Evolutionary conservation across 2,329 filamentous ascomycete genomes (phyloP).

Genomic region (Calonectria pteridis): DNA sequence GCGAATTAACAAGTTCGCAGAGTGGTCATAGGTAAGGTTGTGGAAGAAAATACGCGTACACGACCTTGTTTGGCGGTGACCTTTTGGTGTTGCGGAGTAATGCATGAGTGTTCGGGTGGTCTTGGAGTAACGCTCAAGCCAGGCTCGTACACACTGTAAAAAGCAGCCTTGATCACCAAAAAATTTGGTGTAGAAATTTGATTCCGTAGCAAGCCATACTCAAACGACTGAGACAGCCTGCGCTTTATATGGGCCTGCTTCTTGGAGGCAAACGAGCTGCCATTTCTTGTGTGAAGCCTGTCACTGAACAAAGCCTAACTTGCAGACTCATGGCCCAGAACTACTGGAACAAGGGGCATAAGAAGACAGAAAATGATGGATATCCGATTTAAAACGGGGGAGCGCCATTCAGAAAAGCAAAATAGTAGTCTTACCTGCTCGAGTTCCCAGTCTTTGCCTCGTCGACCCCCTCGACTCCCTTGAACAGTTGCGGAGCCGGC

Average conservation of each 20-base stretch:
- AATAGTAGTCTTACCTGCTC: slow-evolving; percentile 73
- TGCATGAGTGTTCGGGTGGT: slow-evolving; percentile 23
- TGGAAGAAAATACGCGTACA: neutral
- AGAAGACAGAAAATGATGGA: neutral
- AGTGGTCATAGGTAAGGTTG: neutral
- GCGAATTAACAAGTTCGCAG: neutral
- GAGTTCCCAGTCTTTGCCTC: slow-evolving; percentile 84
- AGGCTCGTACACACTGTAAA: slow-evolving; percentile 15
- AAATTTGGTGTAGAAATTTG: neutral
- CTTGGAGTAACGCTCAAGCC: slow-evolving; percentile 17
- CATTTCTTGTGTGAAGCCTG: neutral
- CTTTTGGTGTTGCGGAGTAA: slow-evolving; percentile 12
- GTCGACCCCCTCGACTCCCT: slow-evolving; percentile 76
- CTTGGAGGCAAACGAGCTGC: neutral
- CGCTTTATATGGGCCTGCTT: neutral
- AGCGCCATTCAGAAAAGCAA: slow-evolving; percentile 17
- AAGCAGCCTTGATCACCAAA: slow-evolving; percentile 5
- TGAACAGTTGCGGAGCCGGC: slow-evolving; percentile 69
- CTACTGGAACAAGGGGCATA: neutral
- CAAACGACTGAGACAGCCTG: too few relatives aligned
- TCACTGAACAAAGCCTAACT: neutral
- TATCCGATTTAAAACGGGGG: neutral
- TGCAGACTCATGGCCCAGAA: neutral
- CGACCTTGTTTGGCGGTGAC: neutral
- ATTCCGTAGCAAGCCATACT: neutral